Base-by-base conservation (phyloP, 2,329 filamentous ascomycete species). In the Spiromastix sp. region DNA sequence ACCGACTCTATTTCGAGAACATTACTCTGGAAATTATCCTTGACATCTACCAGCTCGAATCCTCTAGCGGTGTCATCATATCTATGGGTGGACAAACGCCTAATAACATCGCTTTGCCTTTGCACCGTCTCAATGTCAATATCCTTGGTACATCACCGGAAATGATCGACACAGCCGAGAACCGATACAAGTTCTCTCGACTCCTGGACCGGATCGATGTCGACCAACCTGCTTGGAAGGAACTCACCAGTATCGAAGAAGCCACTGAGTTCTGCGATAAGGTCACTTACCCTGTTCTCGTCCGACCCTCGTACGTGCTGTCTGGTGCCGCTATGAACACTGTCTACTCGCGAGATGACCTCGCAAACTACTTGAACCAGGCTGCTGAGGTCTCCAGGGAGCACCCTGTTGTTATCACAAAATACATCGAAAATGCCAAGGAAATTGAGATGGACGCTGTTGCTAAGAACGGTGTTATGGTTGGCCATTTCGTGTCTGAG, bases 391-490 rank as follows among this genome's bases (percentile, higher is more conserved):
- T 98, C 30, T 96, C 91, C 4, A 79, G 84, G 43, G 89, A 96
- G 43, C 85, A 96, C 59, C 91, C 91, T 1, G 91, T 98, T 8
- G 91, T 98, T 42, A 96, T 98, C 54, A 96, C 89, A 42, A 98
- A 98, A 67, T 98, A 96, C 65, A 96, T 98, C 47, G 91, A 98
- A 68, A 91, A 93, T 48, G 91, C 91, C 46, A 96, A 98, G 70
- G 91, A 98, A 61, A 96, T 98, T 44, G 91, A 98, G 63, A 96
- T 98, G 91, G 91, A 98, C 51, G 91, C 91, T 26, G 91, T 98
- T 29, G 91, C 89, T 36, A 81, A 79, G 50, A 81, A 93, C 48
- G 91, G 91, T 54, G 79, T 74, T 36, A 82, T 96, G 63, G 77
- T 95, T 39, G 86, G 89, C 9, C 91, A 96, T 60, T 96, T 96